phyloP scores from a whole-genome alignment of 352 stramenopile genomes.

The Pythium brachiatum region DNA sequence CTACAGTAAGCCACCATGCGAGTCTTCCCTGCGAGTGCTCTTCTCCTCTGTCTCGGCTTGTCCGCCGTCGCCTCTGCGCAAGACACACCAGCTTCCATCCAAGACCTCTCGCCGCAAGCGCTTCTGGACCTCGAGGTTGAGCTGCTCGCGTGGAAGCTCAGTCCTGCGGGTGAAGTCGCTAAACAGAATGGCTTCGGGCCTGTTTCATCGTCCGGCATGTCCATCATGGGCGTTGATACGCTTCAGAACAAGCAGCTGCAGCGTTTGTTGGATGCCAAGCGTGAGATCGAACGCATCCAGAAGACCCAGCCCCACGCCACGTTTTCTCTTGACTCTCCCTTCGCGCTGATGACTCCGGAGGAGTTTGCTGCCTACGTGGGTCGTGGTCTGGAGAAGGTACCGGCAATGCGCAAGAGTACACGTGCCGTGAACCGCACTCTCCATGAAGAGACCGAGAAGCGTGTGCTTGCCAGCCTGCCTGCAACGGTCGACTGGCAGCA shows the following conservation, averaged over 20 bases:
- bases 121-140: neutral
- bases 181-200: neutral
- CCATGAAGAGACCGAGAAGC: neutral
- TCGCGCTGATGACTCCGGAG: conserved; percentile 11
- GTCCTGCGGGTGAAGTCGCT: neutral
- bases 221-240: neutral
- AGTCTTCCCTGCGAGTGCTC: neutral
- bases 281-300: neutral
- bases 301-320: conserved; percentile 8
- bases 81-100: neutral
- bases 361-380: conserved; percentile 10
- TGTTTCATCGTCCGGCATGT: neutral
- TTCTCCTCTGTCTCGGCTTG: neutral
- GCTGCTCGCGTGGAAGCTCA: neutral
- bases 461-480: neutral
- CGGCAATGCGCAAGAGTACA: too few relatives aligned
- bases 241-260: neutral
- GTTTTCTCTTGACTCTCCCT: conserved; percentile 9
- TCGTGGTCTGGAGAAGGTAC: neutral
- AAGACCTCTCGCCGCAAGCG: neutral
- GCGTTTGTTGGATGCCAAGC: conserved; percentile 3
- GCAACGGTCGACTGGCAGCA: conserved; percentile 18
- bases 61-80: neutral
- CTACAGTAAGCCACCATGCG: neutral
- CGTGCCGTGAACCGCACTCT: neutral